Evolutionary conservation across 257 asterid species (phyloP).

Genomic region (Jasminum sambac): DNA sequence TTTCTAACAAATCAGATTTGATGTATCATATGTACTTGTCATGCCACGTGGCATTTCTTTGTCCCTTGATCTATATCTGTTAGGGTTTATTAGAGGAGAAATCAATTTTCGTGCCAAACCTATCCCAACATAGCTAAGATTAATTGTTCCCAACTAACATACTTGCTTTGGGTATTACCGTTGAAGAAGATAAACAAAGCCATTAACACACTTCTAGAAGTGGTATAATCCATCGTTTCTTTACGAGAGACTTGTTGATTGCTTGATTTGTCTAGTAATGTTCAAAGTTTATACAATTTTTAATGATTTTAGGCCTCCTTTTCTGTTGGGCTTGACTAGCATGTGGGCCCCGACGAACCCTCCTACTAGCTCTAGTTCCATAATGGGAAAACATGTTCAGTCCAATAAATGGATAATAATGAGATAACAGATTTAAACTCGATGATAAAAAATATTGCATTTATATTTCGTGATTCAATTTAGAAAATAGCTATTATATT

Average conservation of each 20-base stretch:
- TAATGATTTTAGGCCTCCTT: no score
- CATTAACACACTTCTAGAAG: not conserved
- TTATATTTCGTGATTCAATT: no score
- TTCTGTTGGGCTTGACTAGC: no score
- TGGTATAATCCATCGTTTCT: not conserved
- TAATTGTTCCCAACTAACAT: not conserved
- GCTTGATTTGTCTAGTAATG: no score
- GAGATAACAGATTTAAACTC: no score
- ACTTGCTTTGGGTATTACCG: not conserved
- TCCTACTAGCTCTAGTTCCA: no score
- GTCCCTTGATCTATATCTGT: not conserved
- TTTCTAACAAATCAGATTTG: not conserved
- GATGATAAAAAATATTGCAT: no score
- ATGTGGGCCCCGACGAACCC: no score
- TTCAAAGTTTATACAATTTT: no score
- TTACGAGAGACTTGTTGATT: not conserved
- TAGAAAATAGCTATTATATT: no score
- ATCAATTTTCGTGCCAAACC: constrained; percentile 1
- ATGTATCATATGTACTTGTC: not conserved
- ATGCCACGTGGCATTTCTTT: not conserved
- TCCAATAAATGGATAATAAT: no score
- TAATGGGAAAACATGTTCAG: no score
- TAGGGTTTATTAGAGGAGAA: not conserved
- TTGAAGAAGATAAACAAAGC: not conserved
- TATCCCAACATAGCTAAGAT: not conserved